Conservation (phyloP, 306 rosid species). For the Medicago ruthenica region DNA sequence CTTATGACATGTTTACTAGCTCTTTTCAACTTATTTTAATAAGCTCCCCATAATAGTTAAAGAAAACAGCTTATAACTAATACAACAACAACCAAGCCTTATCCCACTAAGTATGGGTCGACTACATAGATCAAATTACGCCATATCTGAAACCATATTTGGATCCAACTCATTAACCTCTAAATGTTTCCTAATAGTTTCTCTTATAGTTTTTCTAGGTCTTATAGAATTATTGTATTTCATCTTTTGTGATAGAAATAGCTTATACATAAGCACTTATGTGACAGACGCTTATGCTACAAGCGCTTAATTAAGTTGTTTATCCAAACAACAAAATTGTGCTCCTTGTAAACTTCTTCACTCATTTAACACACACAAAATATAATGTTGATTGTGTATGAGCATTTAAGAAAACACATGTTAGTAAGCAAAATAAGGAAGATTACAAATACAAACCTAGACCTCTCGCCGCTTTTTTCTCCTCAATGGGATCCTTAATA, state of each 20-base stretch:
- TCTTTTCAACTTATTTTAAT: not conserved
- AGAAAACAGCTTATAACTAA: not conserved
- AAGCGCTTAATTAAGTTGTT: not conserved
- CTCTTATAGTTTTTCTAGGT: too few relatives aligned
- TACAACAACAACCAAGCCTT: too few relatives aligned
- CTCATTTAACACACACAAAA: slow-evolving; percentile 3
- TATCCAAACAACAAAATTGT: not conserved
- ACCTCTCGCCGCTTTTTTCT: slow-evolving; percentile 97
- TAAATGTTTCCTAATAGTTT: too few relatives aligned
- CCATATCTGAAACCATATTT: too few relatives aligned
- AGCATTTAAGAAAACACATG: slow-evolving; percentile 1
- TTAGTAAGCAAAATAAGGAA: slow-evolving; percentile 13
- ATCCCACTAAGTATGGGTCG: too few relatives aligned
- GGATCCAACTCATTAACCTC: too few relatives aligned
- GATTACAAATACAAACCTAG: slow-evolving; percentile 74
- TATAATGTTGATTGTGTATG: slow-evolving; percentile 1
- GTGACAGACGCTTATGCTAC: not conserved
- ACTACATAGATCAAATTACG: too few relatives aligned
- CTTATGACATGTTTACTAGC: not conserved
- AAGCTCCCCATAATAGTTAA: not conserved
- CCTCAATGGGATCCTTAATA: slow-evolving; percentile 79
- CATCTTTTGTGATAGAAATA: too few relatives aligned
- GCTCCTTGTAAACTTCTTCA: slow-evolving; percentile 8
- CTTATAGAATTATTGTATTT: too few relatives aligned
- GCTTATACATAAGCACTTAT: not conserved